Evolutionary conservation across 345 rosid genomes (phyloP).

Genomic region (Gossypium longicalyx): DNA sequence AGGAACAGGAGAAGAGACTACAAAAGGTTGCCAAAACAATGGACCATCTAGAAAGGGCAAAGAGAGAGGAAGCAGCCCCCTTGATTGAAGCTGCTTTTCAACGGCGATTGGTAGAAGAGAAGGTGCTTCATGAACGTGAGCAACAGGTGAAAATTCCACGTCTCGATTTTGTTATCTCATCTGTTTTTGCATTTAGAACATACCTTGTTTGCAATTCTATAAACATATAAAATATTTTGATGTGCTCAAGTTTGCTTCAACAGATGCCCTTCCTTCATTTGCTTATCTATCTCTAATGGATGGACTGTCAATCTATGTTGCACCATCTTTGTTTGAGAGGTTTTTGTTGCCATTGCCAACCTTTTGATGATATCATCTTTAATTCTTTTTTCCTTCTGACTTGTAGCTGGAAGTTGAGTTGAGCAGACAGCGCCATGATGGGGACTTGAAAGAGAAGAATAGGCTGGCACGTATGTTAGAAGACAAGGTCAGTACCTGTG

Average conservation of each 20-base stretch:
- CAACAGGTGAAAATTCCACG: slow-evolving; percentile 52
- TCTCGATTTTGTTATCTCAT: neutral
- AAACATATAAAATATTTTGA: neutral
- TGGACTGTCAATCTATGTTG: neutral
- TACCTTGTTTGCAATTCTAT: neutral
- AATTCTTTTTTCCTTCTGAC: neutral
- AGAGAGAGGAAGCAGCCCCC: slow-evolving; percentile 93
- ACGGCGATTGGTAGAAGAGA: slow-evolving; percentile 81
- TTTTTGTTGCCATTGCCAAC: neutral
- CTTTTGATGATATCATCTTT: neutral
- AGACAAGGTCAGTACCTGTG: slow-evolving; percentile 52
- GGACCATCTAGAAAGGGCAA: slow-evolving; percentile 96
- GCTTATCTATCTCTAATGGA: neutral
- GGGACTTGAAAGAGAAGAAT: slow-evolving; percentile 87
- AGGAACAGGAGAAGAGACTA: slow-evolving; percentile 90
- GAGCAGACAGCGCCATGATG: slow-evolving; percentile 90
- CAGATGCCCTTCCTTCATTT: neutral
- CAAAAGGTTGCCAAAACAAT: slow-evolving; percentile 86
- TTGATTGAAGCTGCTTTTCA: slow-evolving; percentile 91
- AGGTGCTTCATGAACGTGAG: slow-evolving; percentile 74
- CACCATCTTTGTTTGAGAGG: neutral
- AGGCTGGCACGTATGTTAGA: slow-evolving; percentile 72
- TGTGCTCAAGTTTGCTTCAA: neutral
- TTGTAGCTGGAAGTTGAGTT: slow-evolving; percentile 79
- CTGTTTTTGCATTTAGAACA: neutral